Percentiles rank a stretch among this genome's conserved stretches.
Evolutionary conservation across 805 yeast genomes (phyloP).

Genomic region (Ogataea zsoltii): DNA sequence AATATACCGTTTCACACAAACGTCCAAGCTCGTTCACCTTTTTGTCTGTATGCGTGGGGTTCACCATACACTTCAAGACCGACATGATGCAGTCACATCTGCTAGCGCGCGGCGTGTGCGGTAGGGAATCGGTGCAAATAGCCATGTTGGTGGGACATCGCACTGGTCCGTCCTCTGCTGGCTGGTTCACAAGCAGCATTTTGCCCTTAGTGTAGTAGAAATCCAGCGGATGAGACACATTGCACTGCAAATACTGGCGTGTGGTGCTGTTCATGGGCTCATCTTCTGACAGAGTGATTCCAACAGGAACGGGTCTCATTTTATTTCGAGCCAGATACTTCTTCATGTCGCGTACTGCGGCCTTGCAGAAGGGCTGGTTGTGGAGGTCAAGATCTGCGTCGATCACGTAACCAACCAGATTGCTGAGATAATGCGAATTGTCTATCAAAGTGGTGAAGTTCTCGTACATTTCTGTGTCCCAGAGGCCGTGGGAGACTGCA

Average conservation of each 20-base stretch:
- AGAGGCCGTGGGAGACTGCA: constrained; percentile 8
- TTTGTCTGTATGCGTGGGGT: constrained; percentile 18
- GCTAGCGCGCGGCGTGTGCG: constrained; percentile 42
- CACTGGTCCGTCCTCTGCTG: neutral
- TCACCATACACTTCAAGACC: constrained; percentile 39
- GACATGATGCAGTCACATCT: constrained; percentile 47
- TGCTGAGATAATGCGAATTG: constrained; percentile 62
- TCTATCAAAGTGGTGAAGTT: constrained; percentile 80
- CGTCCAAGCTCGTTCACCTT: constrained; percentile 24
- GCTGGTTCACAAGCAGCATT: constrained; percentile 4
- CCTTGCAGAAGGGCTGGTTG: constrained; percentile 78
- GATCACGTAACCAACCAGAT: constrained; percentile 87
- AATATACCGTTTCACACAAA: constrained; percentile 40
- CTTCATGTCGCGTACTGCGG: constrained; percentile 85
- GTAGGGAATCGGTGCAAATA: constrained; percentile 29
- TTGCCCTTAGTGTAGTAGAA: constrained; percentile 12
- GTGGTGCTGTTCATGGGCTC: constrained; percentile 4
- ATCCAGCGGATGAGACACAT: constrained; percentile 15
- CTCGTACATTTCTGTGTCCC: constrained; percentile 45
- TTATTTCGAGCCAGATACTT: constrained; percentile 50
- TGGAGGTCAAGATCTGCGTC: constrained; percentile 85
- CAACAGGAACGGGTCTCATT: constrained; percentile 41
- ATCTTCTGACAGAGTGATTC: constrained; percentile 19
- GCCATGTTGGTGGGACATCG: constrained; percentile 14
- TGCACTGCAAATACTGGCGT: constrained; percentile 18